These are phyloP conservation scores for Penicillium hordei DNA, from an alignment of 2,329 filamentous ascomycete genomes.

Conservation along the genomic window DNA sequence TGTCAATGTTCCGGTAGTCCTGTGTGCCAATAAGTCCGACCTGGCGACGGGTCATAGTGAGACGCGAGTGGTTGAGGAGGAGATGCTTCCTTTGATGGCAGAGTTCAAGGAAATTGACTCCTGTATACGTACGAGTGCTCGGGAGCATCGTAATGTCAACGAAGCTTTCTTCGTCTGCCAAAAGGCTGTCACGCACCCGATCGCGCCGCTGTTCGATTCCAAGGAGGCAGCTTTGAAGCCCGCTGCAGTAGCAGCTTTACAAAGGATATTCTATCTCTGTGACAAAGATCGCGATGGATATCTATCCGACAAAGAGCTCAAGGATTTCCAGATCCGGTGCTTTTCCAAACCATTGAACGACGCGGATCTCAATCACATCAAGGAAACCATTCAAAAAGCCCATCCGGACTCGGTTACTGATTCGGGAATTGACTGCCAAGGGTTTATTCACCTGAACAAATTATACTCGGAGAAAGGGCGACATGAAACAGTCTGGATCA, in stretches of 20 bases:
- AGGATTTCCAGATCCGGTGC: constrained; percentile 85
- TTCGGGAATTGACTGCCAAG: constrained; percentile 74
- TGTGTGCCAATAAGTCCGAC: constrained; percentile 98
- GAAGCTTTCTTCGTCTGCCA: constrained; percentile 97
- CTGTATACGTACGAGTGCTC: constrained; percentile 90
- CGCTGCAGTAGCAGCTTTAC: constrained; percentile 79
- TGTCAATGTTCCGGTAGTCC: constrained; percentile 96
- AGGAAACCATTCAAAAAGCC: constrained; percentile 73
- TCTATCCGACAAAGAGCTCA: constrained; percentile 85
- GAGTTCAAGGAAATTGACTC: constrained; percentile 99
- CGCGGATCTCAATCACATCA: constrained; percentile 88
- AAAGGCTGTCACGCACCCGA: constrained; percentile 95
- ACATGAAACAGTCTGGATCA: constrained; percentile 98
- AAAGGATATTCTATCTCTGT: constrained; percentile 90
- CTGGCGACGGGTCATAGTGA: constrained; percentile 71
- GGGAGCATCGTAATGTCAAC: constrained; percentile 90
- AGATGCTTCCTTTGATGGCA: constrained; percentile 97
- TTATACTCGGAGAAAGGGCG: constrained; percentile 96
- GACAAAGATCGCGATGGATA: constrained; percentile 96
- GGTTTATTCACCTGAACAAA: constrained; percentile 89
- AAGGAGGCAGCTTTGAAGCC: constrained; percentile 90
- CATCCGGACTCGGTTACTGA: constrained; percentile 62
- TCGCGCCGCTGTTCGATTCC: constrained; percentile 93
- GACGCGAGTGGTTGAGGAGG: constrained; percentile 85
- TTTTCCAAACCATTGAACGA: constrained; percentile 82